These are phyloP conservation scores for Cardamine occulta DNA, from an alignment of 345 rosid genomes.

Conservation along the genomic window DNA sequence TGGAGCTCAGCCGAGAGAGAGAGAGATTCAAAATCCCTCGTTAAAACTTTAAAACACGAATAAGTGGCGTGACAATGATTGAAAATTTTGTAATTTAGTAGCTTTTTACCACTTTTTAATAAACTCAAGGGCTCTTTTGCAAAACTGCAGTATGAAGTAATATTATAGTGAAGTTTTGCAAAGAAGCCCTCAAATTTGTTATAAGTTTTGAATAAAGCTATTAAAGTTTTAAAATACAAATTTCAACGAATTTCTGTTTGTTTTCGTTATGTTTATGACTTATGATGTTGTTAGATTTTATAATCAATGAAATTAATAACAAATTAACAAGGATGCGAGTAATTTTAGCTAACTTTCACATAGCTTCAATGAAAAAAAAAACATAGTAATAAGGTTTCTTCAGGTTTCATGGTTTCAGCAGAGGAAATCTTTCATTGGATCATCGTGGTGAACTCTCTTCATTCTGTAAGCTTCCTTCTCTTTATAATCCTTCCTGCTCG, in stretches of 20 bases:
- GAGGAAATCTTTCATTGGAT: slow-evolving; percentile 52
- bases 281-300: not conserved
- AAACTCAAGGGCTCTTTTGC: slow-evolving; percentile 1
- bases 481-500: slow-evolving; percentile 62
- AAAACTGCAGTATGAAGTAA: not conserved
- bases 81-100: not conserved
- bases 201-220: not conserved
- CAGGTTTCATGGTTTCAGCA: not conserved
- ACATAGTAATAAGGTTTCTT: slow-evolving; percentile 9
- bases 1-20: slow-evolving; percentile 13
- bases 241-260: no score
- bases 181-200: not conserved
- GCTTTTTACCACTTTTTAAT: not conserved
- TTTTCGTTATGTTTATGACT: no score
- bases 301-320: not conserved
- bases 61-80: not conserved
- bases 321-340: not conserved
- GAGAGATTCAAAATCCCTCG: slow-evolving; percentile 19
- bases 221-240: no score
- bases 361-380: not conserved
- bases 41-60: slow-evolving; percentile 6
- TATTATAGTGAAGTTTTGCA: not conserved
- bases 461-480: slow-evolving; percentile 80
- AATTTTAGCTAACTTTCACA: not conserved
- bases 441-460: slow-evolving; percentile 68